A percentile compares a stretch with the other conserved stretches of the same genome.
These are phyloP conservation scores for Stephanodiscus triporus DNA, from an alignment of 108 stramenopile genomes.

Conservation along the genomic window DNA sequence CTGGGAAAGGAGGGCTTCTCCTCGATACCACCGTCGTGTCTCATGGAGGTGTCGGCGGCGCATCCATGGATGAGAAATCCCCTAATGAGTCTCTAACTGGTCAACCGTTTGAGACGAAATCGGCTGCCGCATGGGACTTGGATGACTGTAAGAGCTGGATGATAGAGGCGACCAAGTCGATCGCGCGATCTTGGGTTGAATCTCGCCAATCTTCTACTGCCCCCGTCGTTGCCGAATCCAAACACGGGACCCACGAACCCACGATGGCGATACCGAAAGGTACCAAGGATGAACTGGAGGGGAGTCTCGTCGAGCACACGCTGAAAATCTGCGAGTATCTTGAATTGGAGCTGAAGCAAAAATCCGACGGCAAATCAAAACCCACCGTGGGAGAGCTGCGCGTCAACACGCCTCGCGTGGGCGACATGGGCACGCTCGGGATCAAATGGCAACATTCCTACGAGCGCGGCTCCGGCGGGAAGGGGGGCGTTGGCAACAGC, in stretches of 20 bases:
- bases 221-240: constrained; percentile 39
- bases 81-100: constrained; percentile 16
- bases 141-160: constrained; percentile 85
- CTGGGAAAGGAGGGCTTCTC: constrained; percentile 79
- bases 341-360: constrained; percentile 64
- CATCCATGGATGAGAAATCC: constrained; percentile 24
- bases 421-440: constrained; percentile 78
- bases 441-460: constrained; percentile 90
- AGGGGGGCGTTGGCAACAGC: constrained; percentile 82
- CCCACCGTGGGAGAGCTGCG: constrained; percentile 31
- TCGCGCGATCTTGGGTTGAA: constrained; percentile 81
- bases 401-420: constrained; percentile 74
- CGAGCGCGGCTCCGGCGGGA: constrained; percentile 89
- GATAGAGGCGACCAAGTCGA: constrained; percentile 73
- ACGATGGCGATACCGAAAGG: constrained; percentile 62
- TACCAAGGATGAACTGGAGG: constrained; percentile 78
- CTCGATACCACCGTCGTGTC: constrained; percentile 57
- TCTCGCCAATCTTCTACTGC: constrained; percentile 42
- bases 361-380: constrained; percentile 20
- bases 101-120: constrained; percentile 55
- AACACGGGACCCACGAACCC: constrained; percentile 7
- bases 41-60: constrained; percentile 30
- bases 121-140: constrained; percentile 77
- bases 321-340: constrained; percentile 74
- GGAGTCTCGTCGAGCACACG: constrained; percentile 75